phyloP scores from a whole-genome alignment of 2,329 filamentous ascomycete species.

The Plenodomus lindquistii region DNA sequence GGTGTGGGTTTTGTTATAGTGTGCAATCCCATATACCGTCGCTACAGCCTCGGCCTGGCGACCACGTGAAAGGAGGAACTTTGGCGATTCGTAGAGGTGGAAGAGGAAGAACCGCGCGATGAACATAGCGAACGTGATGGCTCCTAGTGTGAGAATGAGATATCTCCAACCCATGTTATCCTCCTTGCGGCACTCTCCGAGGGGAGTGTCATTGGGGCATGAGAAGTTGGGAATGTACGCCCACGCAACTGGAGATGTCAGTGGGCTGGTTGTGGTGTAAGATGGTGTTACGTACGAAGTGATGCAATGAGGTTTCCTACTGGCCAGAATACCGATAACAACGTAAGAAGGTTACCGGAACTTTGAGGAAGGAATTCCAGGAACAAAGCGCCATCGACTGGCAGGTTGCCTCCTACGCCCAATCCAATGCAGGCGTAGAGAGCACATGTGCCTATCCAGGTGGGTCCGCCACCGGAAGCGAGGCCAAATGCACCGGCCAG shows the following conservation, averaged over 20 bases:
- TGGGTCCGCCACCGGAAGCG: constrained; percentile 67
- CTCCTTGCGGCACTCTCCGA: constrained; percentile 49
- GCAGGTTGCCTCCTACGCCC: constrained; percentile 66
- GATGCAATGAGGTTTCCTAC: constrained; percentile 73
- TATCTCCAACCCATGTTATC: constrained; percentile 76
- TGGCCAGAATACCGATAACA: constrained; percentile 87
- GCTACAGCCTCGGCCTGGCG: constrained; percentile 78
- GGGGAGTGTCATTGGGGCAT: constrained; percentile 36
- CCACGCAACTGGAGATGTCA: constrained; percentile 64
- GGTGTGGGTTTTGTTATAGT: constrained; percentile 61
- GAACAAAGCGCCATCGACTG: constrained; percentile 79
- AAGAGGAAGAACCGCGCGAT: constrained; percentile 78
- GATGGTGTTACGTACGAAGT: constrained; percentile 14
- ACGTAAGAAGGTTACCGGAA: constrained; percentile 72
- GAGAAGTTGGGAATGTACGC: constrained; percentile 72
- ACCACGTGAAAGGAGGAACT: constrained; percentile 76
- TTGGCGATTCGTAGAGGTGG: constrained; percentile 82
- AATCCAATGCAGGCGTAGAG: constrained; percentile 50
- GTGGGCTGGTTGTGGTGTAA: neutral
- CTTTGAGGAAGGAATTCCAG: constrained; percentile 80
- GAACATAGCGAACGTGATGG: constrained; percentile 77
- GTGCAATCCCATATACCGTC: constrained; percentile 77
- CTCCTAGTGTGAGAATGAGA: constrained; percentile 71
- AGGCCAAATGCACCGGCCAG: constrained; percentile 76
- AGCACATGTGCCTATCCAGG: constrained; percentile 58